Percentiles rank a stretch among this genome's conserved stretches.
Conservation (phyloP, 441 rosid species). For the Corymbia citriodora region DNA sequence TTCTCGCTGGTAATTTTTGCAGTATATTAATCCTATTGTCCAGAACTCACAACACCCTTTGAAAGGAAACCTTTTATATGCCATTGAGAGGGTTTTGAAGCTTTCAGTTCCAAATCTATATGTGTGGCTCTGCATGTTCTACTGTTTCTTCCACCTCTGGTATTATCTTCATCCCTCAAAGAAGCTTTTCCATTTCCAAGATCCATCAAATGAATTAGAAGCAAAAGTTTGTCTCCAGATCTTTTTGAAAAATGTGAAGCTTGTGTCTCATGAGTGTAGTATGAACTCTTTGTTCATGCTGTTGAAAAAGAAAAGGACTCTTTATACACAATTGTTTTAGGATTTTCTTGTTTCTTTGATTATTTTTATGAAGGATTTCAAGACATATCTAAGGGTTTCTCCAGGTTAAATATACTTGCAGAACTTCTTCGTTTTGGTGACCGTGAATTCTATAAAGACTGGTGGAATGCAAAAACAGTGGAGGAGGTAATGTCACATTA, state of each 20-base stretch:
- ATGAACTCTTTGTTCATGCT: not conserved
- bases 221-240: not conserved
- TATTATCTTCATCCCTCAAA: slow-evolving; percentile 9
- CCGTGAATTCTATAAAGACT: slow-evolving; percentile 97
- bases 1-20: slow-evolving; percentile 32
- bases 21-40: slow-evolving; percentile 97
- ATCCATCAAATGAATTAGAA: not conserved
- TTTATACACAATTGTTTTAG: not conserved
- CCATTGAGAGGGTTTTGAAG: slow-evolving; percentile 93
- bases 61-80: slow-evolving; percentile 84
- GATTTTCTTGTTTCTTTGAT: not conserved
- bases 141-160: slow-evolving; percentile 99
- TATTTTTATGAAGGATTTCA: not conserved
- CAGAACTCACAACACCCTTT: slow-evolving; percentile 94
- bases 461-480: slow-evolving; percentile 99
- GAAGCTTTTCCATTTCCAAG: not conserved
- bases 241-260: not conserved
- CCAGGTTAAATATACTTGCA: slow-evolving; percentile 89
- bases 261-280: not conserved
- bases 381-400: not conserved
- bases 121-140: slow-evolving; percentile 99
- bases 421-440: slow-evolving; percentile 97
- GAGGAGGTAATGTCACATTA: slow-evolving; percentile 51
- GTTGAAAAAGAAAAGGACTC: not conserved
- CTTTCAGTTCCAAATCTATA: slow-evolving; percentile 94